phyloP scores from a whole-genome alignment of 2,329 filamentous ascomycete genomes.

The Hypoxylon rubiginosum region DNA sequence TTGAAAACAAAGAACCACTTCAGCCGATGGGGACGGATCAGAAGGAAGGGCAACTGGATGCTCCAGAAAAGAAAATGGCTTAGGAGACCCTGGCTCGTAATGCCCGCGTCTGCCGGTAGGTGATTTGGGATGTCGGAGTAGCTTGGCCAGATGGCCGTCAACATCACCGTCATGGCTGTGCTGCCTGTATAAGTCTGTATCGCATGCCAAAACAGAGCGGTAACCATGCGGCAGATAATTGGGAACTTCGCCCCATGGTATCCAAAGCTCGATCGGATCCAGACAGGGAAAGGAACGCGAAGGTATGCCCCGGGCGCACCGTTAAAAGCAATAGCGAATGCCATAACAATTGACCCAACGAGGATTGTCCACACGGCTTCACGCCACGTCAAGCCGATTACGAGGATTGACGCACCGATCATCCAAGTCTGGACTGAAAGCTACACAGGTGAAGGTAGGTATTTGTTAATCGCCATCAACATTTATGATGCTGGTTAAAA shows the following conservation, averaged over 20 bases:
- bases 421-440: conserved; percentile 19
- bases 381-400: conserved; percentile 20
- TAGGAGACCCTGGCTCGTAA: conserved; percentile 18
- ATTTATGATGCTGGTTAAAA: not conserved
- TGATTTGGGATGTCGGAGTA: conserved; percentile 59
- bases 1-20: conserved; percentile 38
- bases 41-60: conserved; percentile 36
- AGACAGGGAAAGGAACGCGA: conserved; percentile 51
- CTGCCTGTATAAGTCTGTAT: conserved; percentile 53
- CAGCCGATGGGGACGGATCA: conserved; percentile 30
- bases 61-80: conserved; percentile 47
- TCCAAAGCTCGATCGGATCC: conserved; percentile 52
- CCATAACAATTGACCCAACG: conserved; percentile 21
- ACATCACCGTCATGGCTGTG: conserved; percentile 50
- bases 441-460: not conserved
- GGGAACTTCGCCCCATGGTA: conserved; percentile 51
- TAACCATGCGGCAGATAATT: conserved; percentile 53
- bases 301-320: conserved; percentile 46
- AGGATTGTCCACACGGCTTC: conserved; percentile 19
- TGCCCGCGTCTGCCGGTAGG: conserved; percentile 55
- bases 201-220: conserved; percentile 57
- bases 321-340: conserved; percentile 51
- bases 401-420: conserved; percentile 20
- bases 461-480: not conserved
- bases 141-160: conserved; percentile 58